Percentiles rank a stretch among this genome's conserved stretches.
phyloP scores from a whole-genome alignment of 2,329 filamentous ascomycete species.

The Chalaropsis ovoidea region DNA sequence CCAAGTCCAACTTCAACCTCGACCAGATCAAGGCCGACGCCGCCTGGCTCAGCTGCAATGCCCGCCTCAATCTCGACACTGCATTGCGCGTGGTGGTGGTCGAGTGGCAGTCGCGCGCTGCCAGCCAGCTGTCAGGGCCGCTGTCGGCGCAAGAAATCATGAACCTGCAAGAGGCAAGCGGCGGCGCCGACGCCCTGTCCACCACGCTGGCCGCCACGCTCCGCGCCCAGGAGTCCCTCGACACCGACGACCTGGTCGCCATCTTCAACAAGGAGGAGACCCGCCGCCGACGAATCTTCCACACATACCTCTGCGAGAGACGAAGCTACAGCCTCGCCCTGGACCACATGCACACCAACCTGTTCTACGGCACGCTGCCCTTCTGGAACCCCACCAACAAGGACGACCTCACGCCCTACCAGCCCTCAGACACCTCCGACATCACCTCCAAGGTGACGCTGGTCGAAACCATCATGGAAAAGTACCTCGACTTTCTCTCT shows the following conservation, averaged over 20 bases:
- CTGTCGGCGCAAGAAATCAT: constrained; percentile 69
- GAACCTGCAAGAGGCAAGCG: constrained; percentile 64
- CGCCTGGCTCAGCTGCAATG: constrained; percentile 71
- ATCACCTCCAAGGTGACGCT: constrained; percentile 16
- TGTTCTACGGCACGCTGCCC: constrained; percentile 36
- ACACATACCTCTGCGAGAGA: constrained; percentile 62
- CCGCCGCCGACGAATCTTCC: constrained; percentile 57
- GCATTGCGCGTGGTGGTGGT: constrained; percentile 70
- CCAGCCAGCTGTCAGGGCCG: constrained; percentile 57
- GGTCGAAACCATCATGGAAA: constrained; percentile 30
- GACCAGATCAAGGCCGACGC: constrained; percentile 75
- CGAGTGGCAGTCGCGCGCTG: constrained; percentile 74
- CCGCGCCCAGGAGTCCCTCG: constrained; percentile 38
- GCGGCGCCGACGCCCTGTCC: constrained; percentile 50
- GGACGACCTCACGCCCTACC: constrained; percentile 26
- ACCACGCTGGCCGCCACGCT: constrained; percentile 48
- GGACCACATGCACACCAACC: constrained; percentile 46
- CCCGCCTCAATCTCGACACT: constrained; percentile 67
- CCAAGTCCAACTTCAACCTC: constrained; percentile 59
- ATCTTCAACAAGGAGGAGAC: constrained; percentile 54
- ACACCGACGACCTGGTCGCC: constrained; percentile 46
- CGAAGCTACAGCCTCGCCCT: constrained; percentile 56
- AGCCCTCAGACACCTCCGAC: constrained; percentile 12
- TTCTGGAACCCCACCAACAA: constrained; percentile 28
- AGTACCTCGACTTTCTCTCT: constrained; percentile 40